phyloP scores from a whole-genome alignment of 2,329 filamentous ascomycete species.

The Pestalotiopsis fici region DNA sequence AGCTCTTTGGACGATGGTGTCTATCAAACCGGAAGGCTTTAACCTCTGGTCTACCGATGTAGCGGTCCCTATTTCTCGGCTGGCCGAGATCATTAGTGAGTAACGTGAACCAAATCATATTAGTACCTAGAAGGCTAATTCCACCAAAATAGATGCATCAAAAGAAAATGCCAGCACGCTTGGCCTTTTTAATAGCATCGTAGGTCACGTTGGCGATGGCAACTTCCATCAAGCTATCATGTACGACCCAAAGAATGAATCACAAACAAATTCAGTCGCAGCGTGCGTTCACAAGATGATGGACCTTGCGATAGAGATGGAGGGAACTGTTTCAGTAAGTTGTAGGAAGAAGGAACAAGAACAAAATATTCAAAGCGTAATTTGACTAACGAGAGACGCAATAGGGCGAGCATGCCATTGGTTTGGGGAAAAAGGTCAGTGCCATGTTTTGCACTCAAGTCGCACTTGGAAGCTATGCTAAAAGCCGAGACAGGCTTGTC shows the following conservation, averaged over 20 bases:
- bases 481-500: background rate
- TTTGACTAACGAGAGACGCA: background rate
- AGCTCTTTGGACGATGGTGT: conserved; percentile 63
- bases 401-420: conserved; percentile 61
- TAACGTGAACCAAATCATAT: background rate
- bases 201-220: conserved; percentile 69
- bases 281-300: conserved; percentile 66
- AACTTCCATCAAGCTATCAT: conserved; percentile 57
- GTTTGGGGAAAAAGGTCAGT: conserved; percentile 58
- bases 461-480: background rate
- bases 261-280: conserved; percentile 41
- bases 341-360: no score
- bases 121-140: background rate
- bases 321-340: conserved; percentile 60
- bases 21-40: conserved; percentile 50
- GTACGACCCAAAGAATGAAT: conserved; percentile 51
- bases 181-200: conserved; percentile 59
- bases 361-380: conserved; percentile 20
- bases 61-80: conserved; percentile 62
- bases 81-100: conserved; percentile 55
- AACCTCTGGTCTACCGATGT: conserved; percentile 69
- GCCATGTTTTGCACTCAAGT: background rate
- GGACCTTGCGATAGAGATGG: conserved; percentile 64
- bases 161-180: conserved; percentile 57
- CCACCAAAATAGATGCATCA: conserved; percentile 44